These are phyloP conservation scores for Rhizopogon vulgaris DNA, from an alignment of 768 basidiomycete genomes.

Conservation along the genomic window DNA sequence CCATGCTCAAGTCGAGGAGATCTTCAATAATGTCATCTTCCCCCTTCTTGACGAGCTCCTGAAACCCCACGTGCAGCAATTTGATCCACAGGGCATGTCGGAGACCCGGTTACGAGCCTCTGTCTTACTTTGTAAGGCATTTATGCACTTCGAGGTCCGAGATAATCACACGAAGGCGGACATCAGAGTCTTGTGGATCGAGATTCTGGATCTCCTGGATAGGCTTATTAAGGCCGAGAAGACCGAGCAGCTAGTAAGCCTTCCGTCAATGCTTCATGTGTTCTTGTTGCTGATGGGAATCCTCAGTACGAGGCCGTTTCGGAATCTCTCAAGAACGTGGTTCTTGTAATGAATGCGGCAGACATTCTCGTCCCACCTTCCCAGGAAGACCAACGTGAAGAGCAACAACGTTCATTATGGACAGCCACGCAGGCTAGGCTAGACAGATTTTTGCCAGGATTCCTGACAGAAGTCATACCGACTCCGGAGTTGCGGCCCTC, in stretches of 20 bases:
- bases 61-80: conserved; percentile 70
- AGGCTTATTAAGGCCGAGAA: conserved; percentile 82
- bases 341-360: conserved; percentile 93
- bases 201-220: conserved; percentile 84
- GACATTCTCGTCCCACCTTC: conserved; percentile 65
- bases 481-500: conserved; percentile 17
- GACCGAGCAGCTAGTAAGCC: conserved; percentile 78
- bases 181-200: conserved; percentile 77
- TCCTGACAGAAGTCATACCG: conserved; percentile 68
- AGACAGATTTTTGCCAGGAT: conserved; percentile 88
- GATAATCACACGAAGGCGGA: conserved; percentile 55
- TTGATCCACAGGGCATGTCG: conserved; percentile 82
- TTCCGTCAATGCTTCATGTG: not conserved
- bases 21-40: conserved; percentile 87
- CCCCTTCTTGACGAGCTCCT: conserved; percentile 89
- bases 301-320: conserved; percentile 87
- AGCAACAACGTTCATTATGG: conserved; percentile 73
- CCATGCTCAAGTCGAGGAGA: conserved; percentile 62
- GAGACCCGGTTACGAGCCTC: conserved; percentile 87
- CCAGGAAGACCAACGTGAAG: conserved; percentile 42
- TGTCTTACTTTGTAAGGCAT: conserved; percentile 89
- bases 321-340: conserved; percentile 93
- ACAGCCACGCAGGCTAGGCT: conserved; percentile 78
- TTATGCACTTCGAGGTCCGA: conserved; percentile 87
- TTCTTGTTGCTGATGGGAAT: conserved; percentile 4